Conservation (phyloP, 2,329 filamentous ascomycete genomes). For the Botrytis pseudocinerea region DNA sequence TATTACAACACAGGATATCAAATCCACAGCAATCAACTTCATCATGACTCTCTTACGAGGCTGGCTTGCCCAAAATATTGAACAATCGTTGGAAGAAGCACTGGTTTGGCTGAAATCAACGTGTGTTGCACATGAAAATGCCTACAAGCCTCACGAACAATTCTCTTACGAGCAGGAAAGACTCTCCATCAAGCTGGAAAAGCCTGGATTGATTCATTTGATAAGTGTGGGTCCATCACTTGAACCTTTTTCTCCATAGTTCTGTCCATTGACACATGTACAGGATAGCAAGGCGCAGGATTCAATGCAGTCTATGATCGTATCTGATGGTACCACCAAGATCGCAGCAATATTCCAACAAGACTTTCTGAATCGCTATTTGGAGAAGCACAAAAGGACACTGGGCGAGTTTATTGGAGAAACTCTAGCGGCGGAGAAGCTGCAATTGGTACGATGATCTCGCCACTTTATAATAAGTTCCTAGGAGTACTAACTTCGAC, state of each 20-base stretch:
- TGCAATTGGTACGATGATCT: slow-evolving; percentile 15
- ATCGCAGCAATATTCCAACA: slow-evolving; percentile 9
- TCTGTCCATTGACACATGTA: not conserved
- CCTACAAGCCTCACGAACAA: not conserved
- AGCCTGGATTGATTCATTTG: slow-evolving; percentile 5
- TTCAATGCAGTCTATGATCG: not conserved
- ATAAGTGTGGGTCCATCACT: slow-evolving; percentile 11
- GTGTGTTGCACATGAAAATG: not conserved
- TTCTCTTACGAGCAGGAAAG: slow-evolving; percentile 14
- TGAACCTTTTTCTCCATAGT: not conserved
- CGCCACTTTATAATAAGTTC: not conserved
- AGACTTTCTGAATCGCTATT: not conserved
- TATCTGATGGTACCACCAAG: slow-evolving; percentile 16
- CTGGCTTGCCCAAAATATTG: slow-evolving; percentile 16
- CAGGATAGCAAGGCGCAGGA: not conserved
- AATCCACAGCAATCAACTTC: not conserved
- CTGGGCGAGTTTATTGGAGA: slow-evolving; percentile 1
- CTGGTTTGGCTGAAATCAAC: slow-evolving; percentile 13
- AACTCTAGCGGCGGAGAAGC: not conserved
- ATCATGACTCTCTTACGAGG: slow-evolving; percentile 11
- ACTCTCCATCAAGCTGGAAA: slow-evolving; percentile 12
- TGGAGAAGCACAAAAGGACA: slow-evolving; percentile 15
- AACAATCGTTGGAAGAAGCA: slow-evolving; percentile 10
- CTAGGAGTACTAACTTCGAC: slow-evolving; percentile 17
- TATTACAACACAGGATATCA: not conserved